Percentiles rank a stretch among this genome's conserved stretches.
Evolutionary conservation across 208 protist species (phyloP).

Genomic region (Crithidia mellificae): DNA sequence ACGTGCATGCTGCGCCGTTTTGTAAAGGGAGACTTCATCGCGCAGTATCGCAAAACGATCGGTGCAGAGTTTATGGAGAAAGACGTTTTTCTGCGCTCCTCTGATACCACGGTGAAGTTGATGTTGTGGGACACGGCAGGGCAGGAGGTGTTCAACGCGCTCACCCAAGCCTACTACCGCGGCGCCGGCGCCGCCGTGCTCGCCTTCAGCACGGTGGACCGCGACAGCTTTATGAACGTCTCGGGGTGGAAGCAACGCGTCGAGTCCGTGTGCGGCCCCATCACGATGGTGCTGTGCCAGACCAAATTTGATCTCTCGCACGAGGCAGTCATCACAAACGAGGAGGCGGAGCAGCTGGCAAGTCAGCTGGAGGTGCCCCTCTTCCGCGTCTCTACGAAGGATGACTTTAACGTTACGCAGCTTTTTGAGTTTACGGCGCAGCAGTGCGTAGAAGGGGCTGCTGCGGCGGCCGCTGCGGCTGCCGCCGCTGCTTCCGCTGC

Average conservation of each 20-base stretch:
- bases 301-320: slow-evolving; percentile 94
- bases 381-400: slow-evolving; percentile 91
- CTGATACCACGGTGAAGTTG: slow-evolving; percentile 75
- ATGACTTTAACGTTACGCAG: slow-evolving; percentile 93
- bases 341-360: slow-evolving; percentile 89
- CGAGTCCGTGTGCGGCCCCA: slow-evolving; percentile 75
- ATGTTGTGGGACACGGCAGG: slow-evolving; percentile 96
- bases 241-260: slow-evolving; percentile 89
- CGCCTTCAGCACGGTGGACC: slow-evolving; percentile 90
- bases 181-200: slow-evolving; percentile 86
- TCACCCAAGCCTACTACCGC: slow-evolving; percentile 94
- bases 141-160: slow-evolving; percentile 91
- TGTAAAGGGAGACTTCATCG: slow-evolving; percentile 88
- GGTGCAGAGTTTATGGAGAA: slow-evolving; percentile 94
- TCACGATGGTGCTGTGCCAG: slow-evolving; percentile 93
- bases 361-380: slow-evolving; percentile 79
- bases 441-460: slow-evolving; percentile 44
- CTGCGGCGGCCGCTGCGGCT: slow-evolving; percentile 3
- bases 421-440: slow-evolving; percentile 87
- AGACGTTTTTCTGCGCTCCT: slow-evolving; percentile 67
- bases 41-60: slow-evolving; percentile 92
- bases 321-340: slow-evolving; percentile 70
- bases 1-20: slow-evolving; percentile 92
- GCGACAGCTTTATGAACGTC: slow-evolving; percentile 85
- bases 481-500: slow-evolving; percentile 2